phyloP scores from a whole-genome alignment of 2,329 filamentous ascomycete species.

The Alternaria angustiovoidea region DNA sequence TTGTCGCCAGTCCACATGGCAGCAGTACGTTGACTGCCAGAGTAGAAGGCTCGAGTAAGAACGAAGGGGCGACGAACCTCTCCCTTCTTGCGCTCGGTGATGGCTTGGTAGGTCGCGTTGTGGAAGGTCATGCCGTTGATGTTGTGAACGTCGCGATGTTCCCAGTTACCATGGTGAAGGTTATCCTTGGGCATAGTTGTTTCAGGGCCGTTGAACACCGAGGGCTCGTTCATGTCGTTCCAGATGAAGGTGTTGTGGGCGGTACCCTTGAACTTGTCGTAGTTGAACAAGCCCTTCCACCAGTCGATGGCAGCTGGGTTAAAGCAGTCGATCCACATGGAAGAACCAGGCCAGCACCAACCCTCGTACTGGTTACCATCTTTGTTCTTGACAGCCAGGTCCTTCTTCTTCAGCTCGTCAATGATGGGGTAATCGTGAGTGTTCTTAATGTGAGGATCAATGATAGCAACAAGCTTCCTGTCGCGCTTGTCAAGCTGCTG shows the following conservation, averaged over 20 bases:
- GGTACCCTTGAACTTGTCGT: slow-evolving; percentile 85
- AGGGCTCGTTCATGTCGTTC: slow-evolving; percentile 99
- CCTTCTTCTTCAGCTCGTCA: slow-evolving; percentile 83
- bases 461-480: slow-evolving; percentile 90
- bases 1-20: slow-evolving; percentile 99
- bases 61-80: slow-evolving; percentile 88
- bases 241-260: slow-evolving; percentile 89
- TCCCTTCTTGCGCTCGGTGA: slow-evolving; percentile 84
- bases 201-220: slow-evolving; percentile 97
- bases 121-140: slow-evolving; percentile 94
- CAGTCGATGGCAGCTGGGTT: slow-evolving; percentile 89
- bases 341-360: slow-evolving; percentile 98
- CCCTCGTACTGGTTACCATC: slow-evolving; percentile 89
- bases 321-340: slow-evolving; percentile 95
- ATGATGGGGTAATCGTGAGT: slow-evolving; percentile 77
- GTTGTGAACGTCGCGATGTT: slow-evolving; percentile 97
- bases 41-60: slow-evolving; percentile 89
- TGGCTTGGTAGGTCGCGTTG: slow-evolving; percentile 88
- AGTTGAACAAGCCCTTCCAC: slow-evolving; percentile 91
- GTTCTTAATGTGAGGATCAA: slow-evolving; percentile 98
- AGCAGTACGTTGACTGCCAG: slow-evolving; percentile 86
- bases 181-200: slow-evolving; percentile 99
- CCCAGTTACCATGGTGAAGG: slow-evolving; percentile 88
- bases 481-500: slow-evolving; percentile 85
- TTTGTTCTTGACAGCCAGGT: slow-evolving; percentile 87